These are phyloP conservation scores for Arxiozyma telluris DNA, from an alignment of 1,139 yeast species.

Conservation along the genomic window DNA sequence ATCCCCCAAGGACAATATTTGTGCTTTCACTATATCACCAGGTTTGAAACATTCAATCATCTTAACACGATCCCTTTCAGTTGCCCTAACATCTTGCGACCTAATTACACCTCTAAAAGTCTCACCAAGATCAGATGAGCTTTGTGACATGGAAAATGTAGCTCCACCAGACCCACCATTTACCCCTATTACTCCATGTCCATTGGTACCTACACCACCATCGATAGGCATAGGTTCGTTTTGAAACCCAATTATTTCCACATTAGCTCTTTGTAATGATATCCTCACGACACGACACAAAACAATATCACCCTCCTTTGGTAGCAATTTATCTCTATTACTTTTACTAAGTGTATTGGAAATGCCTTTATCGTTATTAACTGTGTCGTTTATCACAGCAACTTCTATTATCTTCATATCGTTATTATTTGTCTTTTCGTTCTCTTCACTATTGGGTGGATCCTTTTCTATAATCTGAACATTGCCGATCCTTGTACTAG, in stretches of 20 bases:
- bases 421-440: conserved; percentile 3
- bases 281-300: conserved; percentile 67
- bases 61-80: conserved; percentile 82
- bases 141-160: conserved; percentile 38
- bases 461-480: conserved; percentile 31
- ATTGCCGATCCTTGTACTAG: conserved; percentile 60
- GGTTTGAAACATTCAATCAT: conserved; percentile 75
- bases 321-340: conserved; percentile 42
- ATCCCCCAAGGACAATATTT: conserved; percentile 80
- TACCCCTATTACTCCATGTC: conserved; percentile 36
- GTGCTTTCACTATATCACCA: conserved; percentile 86
- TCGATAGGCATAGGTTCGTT: conserved; percentile 44
- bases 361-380: conserved; percentile 6
- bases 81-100: conserved; percentile 79
- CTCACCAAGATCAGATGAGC: conserved; percentile 70
- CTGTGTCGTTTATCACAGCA: conserved; percentile 7
- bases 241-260: conserved; percentile 78
- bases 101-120: conserved; percentile 85
- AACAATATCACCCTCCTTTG: conserved; percentile 79
- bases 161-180: conserved; percentile 56
- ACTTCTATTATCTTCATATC: conserved; percentile 9
- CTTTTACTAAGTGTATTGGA: conserved; percentile 7
- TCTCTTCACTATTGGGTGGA: conserved; percentile 3
- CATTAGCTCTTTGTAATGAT: conserved; percentile 57
- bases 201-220: conserved; percentile 59